Percentiles rank a stretch among this genome's conserved stretches.
phyloP scores from a whole-genome alignment of 371 early-diverging fungal genomes.

The Mucor indicus region DNA sequence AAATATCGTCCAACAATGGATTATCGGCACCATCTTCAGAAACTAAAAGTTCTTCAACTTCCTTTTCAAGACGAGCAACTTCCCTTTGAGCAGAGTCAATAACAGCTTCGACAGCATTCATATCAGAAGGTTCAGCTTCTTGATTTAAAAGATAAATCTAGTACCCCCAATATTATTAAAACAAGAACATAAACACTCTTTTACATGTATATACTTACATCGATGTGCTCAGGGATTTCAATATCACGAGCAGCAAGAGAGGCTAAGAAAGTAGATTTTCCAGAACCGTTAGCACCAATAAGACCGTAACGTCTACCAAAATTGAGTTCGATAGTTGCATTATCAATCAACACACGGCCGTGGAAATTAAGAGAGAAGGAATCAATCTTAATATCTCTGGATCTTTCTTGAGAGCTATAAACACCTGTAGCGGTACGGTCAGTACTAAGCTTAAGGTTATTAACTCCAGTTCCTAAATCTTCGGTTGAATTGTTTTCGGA shows the following conservation, averaged over 20 bases:
- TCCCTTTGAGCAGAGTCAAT: conserved; percentile 88
- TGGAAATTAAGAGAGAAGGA: conserved; percentile 91
- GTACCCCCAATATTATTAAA: no score
- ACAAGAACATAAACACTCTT: no score
- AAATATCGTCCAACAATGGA: conserved; percentile 88
- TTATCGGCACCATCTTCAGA: conserved; percentile 84
- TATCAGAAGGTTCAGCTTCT: conserved; percentile 92
- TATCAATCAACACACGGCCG: conserved; percentile 89
- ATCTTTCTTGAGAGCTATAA: conserved; percentile 86
- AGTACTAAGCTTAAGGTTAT: conserved; percentile 39
- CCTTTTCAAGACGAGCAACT: conserved; percentile 83
- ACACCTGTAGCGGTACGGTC: conserved; percentile 92
- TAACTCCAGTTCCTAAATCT: conserved; percentile 29
- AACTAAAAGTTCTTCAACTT: conserved; percentile 84
- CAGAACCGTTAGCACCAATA: conserved; percentile 96
- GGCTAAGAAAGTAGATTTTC: conserved; percentile 97
- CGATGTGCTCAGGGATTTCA: conserved; percentile 95
- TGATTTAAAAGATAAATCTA: conserved; percentile 81
- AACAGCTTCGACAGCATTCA: conserved; percentile 90
- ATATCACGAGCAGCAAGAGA: conserved; percentile 93
- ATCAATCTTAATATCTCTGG: conserved; percentile 96
- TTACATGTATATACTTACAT: conserved; percentile 71
- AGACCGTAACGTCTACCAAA: conserved; percentile 98
- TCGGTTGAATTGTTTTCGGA: conserved; percentile 31
- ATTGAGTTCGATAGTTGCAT: conserved; percentile 95